Percentiles rank a stretch among this genome's conserved stretches.
phyloP scores from a whole-genome alignment of 345 rosid species.

The Alliaria petiolata region DNA sequence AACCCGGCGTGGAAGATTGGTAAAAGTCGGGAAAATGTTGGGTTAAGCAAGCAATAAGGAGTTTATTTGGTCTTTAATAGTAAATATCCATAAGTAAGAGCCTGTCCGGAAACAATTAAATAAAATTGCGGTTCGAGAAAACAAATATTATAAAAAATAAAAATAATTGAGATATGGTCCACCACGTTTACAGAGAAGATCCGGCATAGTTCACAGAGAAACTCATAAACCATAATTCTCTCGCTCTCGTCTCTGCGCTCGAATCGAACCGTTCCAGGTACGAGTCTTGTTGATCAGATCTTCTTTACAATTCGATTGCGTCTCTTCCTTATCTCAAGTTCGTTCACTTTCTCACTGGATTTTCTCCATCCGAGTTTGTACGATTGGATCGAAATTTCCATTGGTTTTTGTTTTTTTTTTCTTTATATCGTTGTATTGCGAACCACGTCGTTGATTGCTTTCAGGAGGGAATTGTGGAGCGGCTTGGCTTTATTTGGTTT shows the following conservation, averaged over 20 bases:
- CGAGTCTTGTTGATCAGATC: constrained; percentile 1
- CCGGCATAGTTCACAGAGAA: neutral
- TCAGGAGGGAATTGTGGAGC: neutral
- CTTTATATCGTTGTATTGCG: neutral
- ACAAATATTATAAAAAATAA: neutral
- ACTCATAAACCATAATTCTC: constrained; percentile 5
- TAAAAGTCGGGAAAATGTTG: too few relatives aligned
- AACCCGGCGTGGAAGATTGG: neutral
- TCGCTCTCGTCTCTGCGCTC: neutral
- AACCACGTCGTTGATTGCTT: neutral
- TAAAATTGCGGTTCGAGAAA: neutral
- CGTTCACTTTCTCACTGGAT: neutral
- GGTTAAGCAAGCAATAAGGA: neutral
- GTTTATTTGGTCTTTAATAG: neutral
- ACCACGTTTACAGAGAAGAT: constrained; percentile 5
- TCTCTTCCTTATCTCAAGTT: neutral
- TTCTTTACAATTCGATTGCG: neutral
- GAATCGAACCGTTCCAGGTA: constrained; percentile 19
- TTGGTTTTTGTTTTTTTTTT: neutral
- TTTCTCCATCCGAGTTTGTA: neutral
- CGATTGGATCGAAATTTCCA: constrained; percentile 7
- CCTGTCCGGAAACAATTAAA: neutral
- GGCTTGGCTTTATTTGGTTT: neutral
- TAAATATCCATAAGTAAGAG: neutral
- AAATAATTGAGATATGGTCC: constrained; percentile 22